Conservation (phyloP, 1,284 basidiomycete species). For the Tilletia setariae region DNA sequence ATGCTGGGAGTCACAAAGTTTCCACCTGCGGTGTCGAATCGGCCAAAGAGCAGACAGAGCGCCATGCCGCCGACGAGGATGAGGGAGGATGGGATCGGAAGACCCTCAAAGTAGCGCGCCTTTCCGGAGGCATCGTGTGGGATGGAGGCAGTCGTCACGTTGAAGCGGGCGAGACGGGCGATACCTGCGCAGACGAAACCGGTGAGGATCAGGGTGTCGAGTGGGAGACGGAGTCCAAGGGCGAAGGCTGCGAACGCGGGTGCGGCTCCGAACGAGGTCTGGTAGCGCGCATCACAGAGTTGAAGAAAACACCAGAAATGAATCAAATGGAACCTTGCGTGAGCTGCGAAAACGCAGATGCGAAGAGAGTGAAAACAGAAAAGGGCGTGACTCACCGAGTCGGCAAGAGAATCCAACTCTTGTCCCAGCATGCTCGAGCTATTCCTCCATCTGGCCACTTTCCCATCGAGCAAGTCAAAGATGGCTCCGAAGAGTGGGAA, state of each 20-base stretch:
- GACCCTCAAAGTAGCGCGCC: slow-evolving; percentile 90
- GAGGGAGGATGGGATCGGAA: slow-evolving; percentile 91
- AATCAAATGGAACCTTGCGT: too few relatives aligned
- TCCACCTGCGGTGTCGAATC: slow-evolving; percentile 64
- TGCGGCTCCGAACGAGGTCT: slow-evolving; percentile 97
- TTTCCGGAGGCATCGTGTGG: slow-evolving; percentile 86
- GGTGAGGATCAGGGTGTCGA: slow-evolving; percentile 82
- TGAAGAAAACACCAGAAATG: too few relatives aligned
- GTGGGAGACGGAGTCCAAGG: slow-evolving; percentile 80
- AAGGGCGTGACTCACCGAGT: slow-evolving; percentile 65
- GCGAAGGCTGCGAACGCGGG: slow-evolving; percentile 88
- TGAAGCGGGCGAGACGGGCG: slow-evolving; percentile 93
- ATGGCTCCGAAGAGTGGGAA: slow-evolving; percentile 92
- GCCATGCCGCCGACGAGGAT: slow-evolving; percentile 75
- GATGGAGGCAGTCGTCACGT: slow-evolving; percentile 91
- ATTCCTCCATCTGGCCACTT: slow-evolving; percentile 94
- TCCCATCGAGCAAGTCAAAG: slow-evolving; percentile 97
- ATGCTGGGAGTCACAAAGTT: slow-evolving; percentile 38
- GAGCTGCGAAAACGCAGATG: too few relatives aligned
- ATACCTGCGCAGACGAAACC: slow-evolving; percentile 93
- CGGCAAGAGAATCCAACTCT: slow-evolving; percentile 93
- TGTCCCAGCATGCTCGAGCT: slow-evolving; percentile 95
- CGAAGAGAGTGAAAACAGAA: not conserved
- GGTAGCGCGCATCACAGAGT: not conserved
- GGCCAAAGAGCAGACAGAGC: slow-evolving; percentile 77